Base-by-base conservation (phyloP, 441 rosid genomes). In the Breynia disticha region DNA sequence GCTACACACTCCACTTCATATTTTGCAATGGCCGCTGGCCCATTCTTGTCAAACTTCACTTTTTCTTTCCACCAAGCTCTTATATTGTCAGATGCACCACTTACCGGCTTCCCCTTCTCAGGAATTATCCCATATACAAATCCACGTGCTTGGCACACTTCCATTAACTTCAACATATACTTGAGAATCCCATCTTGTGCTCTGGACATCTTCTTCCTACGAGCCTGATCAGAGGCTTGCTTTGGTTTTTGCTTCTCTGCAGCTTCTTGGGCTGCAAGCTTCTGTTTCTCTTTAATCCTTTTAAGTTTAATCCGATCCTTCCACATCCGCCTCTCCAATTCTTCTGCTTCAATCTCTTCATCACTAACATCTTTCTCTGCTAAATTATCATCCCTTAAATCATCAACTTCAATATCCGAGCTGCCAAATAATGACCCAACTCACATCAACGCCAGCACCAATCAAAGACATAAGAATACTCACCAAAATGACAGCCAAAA, bases 61-160 rank as follows among this genome's bases (percentile, higher is more conserved):
- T 89, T 89, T 73, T 93, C 98, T 59, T 93, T 93, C 98, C 98
- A 93, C 98, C 98, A 93, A 67, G 97, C 97, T 78, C 98, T 76
- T 51, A 89, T 75, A 49, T 93, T 93, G 49, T 93, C 98, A 14
- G 98, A 93, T 16, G 97, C 67, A 64, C 98, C 98, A 24, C 97
- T 80, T 28, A 93, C 95, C 0, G 97, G 86, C 63, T 93, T 93
- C 13, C 97, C 99, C 77, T 86, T 93, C 66, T 93, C 96, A 0
- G 99, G 99, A 68, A 93, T 93, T 14, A 93, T 93, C 50, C 98
- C 99, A 10, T 93, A 93, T 14, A 93, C 97, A 60, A 93, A 93
- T 18, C 97, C 98, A 0, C 93, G 91, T 2, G 87, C 98, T 70
- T 93, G 80, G 76, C 98, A 93, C 48, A 93, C 97, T 68, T 93